Conservation (phyloP, 2,329 filamentous ascomycete species). For the Ilyonectria mors-panacis region DNA sequence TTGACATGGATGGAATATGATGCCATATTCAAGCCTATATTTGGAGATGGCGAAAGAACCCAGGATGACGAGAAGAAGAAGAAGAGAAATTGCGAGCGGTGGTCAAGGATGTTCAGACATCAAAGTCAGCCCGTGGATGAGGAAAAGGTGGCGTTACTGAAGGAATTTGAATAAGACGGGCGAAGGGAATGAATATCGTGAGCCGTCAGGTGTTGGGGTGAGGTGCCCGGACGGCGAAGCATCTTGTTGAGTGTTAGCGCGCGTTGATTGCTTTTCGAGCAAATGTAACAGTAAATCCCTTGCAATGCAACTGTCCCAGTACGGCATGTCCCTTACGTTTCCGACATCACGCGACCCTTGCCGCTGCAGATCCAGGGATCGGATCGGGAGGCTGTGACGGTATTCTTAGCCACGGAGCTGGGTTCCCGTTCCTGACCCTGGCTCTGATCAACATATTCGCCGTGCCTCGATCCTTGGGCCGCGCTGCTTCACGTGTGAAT, state of each 20-base stretch:
- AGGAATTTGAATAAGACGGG: slow-evolving; percentile 30
- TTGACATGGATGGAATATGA: slow-evolving; percentile 64
- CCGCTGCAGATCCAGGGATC: slow-evolving; percentile 25
- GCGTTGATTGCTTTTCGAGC: slow-evolving; percentile 10
- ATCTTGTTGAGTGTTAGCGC: slow-evolving; percentile 45
- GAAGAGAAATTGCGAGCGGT: slow-evolving; percentile 11
- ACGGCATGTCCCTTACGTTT: slow-evolving; percentile 4
- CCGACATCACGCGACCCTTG: slow-evolving; percentile 40
- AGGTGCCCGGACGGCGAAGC: slow-evolving; percentile 26
- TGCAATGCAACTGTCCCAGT: slow-evolving; percentile 15
- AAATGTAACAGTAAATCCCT: slow-evolving; percentile 36
- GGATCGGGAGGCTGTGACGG: slow-evolving; percentile 37
- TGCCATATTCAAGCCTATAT: slow-evolving; percentile 68
- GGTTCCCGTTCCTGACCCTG: slow-evolving; percentile 39
- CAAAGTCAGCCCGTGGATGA: slow-evolving; percentile 35
- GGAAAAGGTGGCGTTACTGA: slow-evolving; percentile 45
- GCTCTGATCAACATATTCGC: slow-evolving; percentile 21
- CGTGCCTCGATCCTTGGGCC: slow-evolving; percentile 39
- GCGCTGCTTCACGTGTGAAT: slow-evolving; percentile 44
- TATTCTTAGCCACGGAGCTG: slow-evolving; percentile 37
- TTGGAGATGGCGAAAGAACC: slow-evolving; percentile 89
- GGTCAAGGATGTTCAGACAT: slow-evolving; percentile 22
- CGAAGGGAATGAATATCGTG: slow-evolving; percentile 8
- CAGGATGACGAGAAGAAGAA: slow-evolving; percentile 43
- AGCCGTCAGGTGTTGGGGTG: slow-evolving; percentile 40